These are phyloP conservation scores for Heliocybe sulcata DNA, from an alignment of 1,284 basidiomycete species.

Conservation along the genomic window DNA sequence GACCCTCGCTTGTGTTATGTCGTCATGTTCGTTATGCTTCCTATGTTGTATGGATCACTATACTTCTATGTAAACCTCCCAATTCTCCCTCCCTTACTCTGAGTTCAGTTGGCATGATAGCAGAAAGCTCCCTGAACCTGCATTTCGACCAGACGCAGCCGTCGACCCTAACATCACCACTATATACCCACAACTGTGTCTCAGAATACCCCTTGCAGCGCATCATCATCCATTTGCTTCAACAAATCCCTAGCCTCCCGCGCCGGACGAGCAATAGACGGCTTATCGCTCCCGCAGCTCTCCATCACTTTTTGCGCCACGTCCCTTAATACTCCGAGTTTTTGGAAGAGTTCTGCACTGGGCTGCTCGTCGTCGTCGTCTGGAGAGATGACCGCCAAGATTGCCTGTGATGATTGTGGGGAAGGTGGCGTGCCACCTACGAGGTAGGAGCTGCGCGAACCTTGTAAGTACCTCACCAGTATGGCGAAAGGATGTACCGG, in stretches of 20 bases:
- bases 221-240: constrained; percentile 29
- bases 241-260: constrained; percentile 80
- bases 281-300: constrained; percentile 63
- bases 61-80: no score
- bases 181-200: not conserved
- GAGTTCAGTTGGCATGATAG: no score
- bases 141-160: no score
- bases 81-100: no score
- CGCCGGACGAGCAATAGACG: constrained; percentile 76
- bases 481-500: not conserved
- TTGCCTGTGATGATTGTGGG: constrained; percentile 56
- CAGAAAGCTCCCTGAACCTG: no score
- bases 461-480: constrained; percentile 6
- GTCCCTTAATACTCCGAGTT: constrained; percentile 50
- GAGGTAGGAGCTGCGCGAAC: constrained; percentile 40
- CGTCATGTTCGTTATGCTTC: no score
- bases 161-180: no score
- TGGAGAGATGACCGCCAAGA: constrained; percentile 52
- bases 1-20: no score
- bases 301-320: constrained; percentile 73
- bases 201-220: constrained; percentile 14
- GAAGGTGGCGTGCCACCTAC: constrained; percentile 58
- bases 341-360: constrained; percentile 51
- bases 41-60: no score
- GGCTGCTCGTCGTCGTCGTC: constrained; percentile 32